Conservation (phyloP, 169 alveolate genomes). For the Cryptosporidium xiaoi region DNA sequence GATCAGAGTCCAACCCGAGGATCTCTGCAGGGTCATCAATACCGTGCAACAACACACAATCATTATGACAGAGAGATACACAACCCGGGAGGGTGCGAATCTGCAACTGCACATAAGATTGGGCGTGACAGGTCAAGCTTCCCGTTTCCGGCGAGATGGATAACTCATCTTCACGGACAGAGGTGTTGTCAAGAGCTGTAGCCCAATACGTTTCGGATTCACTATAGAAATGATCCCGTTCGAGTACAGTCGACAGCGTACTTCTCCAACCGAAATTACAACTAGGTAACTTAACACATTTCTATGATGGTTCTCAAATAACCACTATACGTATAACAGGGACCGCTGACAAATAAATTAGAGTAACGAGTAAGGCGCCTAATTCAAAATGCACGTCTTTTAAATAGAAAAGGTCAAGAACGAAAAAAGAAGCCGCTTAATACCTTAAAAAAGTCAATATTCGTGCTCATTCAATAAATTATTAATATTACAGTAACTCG, state of each 20-base stretch:
- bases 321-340: neutral
- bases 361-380: neutral
- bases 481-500: neutral
- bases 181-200: conserved; percentile 86
- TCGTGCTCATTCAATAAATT: too few relatives aligned
- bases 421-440: neutral
- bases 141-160: conserved; percentile 84
- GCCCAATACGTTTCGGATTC: conserved; percentile 82
- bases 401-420: neutral
- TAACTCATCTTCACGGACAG: conserved; percentile 86
- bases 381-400: neutral
- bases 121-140: conserved; percentile 58
- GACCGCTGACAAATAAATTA: neutral
- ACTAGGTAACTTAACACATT: conserved; percentile 8
- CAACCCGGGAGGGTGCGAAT: neutral
- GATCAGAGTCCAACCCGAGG: conserved; percentile 42
- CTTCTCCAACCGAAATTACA: neutral
- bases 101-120: neutral
- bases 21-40: conserved; percentile 64
- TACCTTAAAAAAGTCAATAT: neutral
- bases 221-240: conserved; percentile 88
- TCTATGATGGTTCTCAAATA: conserved; percentile 40
- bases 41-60: conserved; percentile 29
- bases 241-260: conserved; percentile 85
- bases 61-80: too few relatives aligned